Percentiles rank a stretch among this genome's conserved stretches.
Conservation (phyloP, 2,329 filamentous ascomycete genomes). For the Ampelomyces quisqualis region DNA sequence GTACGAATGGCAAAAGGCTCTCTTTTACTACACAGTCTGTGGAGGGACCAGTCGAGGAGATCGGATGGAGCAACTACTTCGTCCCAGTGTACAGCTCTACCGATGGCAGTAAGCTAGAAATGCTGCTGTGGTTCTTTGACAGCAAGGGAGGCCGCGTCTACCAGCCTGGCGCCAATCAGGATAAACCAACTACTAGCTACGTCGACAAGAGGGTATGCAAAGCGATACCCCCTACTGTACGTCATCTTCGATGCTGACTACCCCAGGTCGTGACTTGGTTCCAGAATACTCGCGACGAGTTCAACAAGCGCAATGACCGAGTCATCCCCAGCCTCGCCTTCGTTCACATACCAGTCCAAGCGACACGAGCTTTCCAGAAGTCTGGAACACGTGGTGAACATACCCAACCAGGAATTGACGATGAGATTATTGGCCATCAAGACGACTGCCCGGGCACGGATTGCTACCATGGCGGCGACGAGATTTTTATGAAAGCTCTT, state of each 20-base stretch:
- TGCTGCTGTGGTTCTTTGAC: conserved; percentile 73
- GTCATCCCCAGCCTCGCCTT: conserved; percentile 56
- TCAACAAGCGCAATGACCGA: conserved; percentile 32
- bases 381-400: conserved; percentile 51
- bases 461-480: conserved; percentile 49
- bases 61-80: conserved; percentile 55
- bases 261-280: conserved; percentile 34
- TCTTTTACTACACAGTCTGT: conserved; percentile 50
- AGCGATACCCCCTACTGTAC: no score
- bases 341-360: conserved; percentile 53
- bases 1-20: conserved; percentile 48
- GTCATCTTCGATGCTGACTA: conserved; percentile 8
- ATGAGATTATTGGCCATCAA: conserved; percentile 28
- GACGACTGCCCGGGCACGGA: conserved; percentile 16
- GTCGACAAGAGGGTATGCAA: conserved; percentile 26
- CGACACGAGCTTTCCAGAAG: conserved; percentile 43
- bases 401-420: conserved; percentile 46
- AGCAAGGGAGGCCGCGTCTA: conserved; percentile 31
- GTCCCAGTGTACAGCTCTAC: conserved; percentile 50
- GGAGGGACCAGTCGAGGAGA: conserved; percentile 34
- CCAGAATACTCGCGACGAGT: conserved; percentile 13
- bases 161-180: conserved; percentile 14
- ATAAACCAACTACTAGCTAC: conserved; percentile 15
- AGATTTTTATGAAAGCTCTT: conserved; percentile 65
- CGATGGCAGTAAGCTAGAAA: conserved; percentile 42